phyloP scores from a whole-genome alignment of 192 early-diverging fungal species.

The Umbelopsis sp. region DNA sequence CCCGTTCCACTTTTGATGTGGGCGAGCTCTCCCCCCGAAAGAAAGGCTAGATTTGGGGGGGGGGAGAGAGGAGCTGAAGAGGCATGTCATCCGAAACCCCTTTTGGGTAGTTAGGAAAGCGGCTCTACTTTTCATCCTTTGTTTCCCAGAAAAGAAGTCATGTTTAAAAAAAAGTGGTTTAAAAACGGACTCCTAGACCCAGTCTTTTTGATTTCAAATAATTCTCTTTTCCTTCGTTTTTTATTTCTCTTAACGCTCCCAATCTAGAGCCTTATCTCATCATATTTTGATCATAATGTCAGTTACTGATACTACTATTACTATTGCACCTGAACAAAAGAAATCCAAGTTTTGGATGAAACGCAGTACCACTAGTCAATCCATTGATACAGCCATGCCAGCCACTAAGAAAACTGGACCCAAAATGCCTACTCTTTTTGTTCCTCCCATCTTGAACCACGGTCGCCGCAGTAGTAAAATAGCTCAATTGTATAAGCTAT shows the following conservation, averaged over 20 bases:
- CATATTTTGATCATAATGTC: background rate
- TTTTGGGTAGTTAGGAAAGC: background rate
- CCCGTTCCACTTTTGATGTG: background rate
- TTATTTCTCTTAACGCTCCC: background rate
- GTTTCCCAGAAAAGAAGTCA: slow-evolving; percentile 10
- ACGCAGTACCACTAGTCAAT: background rate
- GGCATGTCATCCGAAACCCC: slow-evolving; percentile 14
- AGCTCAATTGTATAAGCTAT: slow-evolving; percentile 31
- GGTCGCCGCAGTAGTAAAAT: background rate
- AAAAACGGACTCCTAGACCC: background rate
- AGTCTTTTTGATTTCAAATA: background rate
- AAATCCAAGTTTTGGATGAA: slow-evolving; percentile 4
- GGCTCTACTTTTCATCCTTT: background rate
- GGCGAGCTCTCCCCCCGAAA: background rate
- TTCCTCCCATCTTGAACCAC: slow-evolving; percentile 5
- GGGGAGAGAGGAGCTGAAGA: no score
- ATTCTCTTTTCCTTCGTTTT: background rate
- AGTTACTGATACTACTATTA: background rate
- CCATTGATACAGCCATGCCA: background rate
- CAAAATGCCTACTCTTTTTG: background rate
- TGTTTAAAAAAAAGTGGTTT: background rate
- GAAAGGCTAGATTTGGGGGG: background rate
- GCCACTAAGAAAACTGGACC: background rate
- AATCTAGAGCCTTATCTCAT: background rate
- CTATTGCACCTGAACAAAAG: background rate